Percentiles rank a stretch among this genome's conserved stretches.
These are phyloP conservation scores for Baeospora myosura DNA, from an alignment of 1,284 basidiomycete genomes.

Conservation along the genomic window DNA sequence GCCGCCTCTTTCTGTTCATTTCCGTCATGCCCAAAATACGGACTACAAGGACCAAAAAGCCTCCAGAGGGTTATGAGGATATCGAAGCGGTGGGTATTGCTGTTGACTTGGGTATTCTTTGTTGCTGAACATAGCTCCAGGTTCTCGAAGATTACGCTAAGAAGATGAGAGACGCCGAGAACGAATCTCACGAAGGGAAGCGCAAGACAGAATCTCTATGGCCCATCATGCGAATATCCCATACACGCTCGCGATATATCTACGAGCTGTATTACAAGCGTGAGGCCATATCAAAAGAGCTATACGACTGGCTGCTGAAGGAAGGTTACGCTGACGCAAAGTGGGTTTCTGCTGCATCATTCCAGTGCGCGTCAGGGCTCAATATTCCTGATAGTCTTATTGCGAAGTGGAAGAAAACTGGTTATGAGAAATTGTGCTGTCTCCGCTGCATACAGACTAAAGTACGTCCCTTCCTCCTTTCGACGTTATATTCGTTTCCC, in stretches of 20 bases:
- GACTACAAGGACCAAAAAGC: constrained; percentile 90
- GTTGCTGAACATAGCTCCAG: constrained; percentile 31
- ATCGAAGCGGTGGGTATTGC: constrained; percentile 63
- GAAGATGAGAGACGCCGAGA: constrained; percentile 97
- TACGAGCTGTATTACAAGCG: constrained; percentile 99
- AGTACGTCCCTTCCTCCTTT: constrained; percentile 29
- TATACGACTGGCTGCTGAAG: constrained; percentile 98
- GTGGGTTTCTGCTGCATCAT: constrained; percentile 44
- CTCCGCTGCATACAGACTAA: constrained; percentile 93
- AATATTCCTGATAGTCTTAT: constrained; percentile 60
- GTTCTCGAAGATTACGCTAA: constrained; percentile 91
- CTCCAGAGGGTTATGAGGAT: constrained; percentile 96
- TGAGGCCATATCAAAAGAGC: constrained; percentile 86
- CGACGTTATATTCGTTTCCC: constrained; percentile 7
- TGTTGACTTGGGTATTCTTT: not conserved
- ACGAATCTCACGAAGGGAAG: constrained; percentile 95
- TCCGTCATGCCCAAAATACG: constrained; percentile 89
- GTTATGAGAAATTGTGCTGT: constrained; percentile 98
- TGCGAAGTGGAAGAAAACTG: constrained; percentile 99
- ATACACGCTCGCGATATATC: constrained; percentile 92
- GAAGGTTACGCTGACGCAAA: constrained; percentile 96
- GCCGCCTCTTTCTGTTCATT: too few species aligned
- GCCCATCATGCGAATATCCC: constrained; percentile 98
- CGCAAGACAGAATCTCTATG: constrained; percentile 95
- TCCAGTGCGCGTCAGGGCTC: not conserved